phyloP scores from a whole-genome alignment of 2,329 filamentous ascomycete species.

The Neofusicoccum cordaticola region DNA sequence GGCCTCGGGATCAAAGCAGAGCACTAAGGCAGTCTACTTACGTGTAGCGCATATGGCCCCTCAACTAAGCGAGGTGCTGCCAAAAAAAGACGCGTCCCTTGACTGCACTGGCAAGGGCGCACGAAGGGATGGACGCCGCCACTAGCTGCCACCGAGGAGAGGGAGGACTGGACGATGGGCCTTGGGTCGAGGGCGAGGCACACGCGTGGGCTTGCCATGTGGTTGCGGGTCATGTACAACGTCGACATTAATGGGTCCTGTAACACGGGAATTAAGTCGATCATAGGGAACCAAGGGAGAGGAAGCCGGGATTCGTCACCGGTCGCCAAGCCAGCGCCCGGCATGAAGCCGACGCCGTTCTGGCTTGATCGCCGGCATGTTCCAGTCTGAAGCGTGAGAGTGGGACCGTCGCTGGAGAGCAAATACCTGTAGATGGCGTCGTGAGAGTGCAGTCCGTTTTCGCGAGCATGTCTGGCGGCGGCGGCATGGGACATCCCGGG shows the following conservation, averaged over 20 bases:
- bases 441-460: background rate
- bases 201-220: background rate
- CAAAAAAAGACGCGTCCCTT: background rate
- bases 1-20: background rate
- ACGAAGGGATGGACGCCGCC: background rate
- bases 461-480: background rate
- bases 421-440: background rate
- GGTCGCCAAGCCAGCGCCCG: background rate
- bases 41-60: background rate
- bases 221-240: background rate
- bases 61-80: background rate
- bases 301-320: background rate
- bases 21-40: background rate
- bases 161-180: too few species aligned
- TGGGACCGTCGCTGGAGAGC: background rate
- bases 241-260: background rate
- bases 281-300: slow-evolving; percentile 6
- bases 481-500: background rate
- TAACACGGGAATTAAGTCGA: background rate
- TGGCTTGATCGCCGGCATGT: slow-evolving; percentile 1
- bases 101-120: background rate
- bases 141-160: background rate
- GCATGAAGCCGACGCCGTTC: background rate
- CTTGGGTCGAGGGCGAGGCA: background rate
- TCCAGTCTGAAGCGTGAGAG: slow-evolving; percentile 8